Evolutionary conservation across 2,329 filamentous ascomycete species (phyloP), one percentile per base, ranked within the genome.

Genomic region (Hypoxylon sp.): DNA sequence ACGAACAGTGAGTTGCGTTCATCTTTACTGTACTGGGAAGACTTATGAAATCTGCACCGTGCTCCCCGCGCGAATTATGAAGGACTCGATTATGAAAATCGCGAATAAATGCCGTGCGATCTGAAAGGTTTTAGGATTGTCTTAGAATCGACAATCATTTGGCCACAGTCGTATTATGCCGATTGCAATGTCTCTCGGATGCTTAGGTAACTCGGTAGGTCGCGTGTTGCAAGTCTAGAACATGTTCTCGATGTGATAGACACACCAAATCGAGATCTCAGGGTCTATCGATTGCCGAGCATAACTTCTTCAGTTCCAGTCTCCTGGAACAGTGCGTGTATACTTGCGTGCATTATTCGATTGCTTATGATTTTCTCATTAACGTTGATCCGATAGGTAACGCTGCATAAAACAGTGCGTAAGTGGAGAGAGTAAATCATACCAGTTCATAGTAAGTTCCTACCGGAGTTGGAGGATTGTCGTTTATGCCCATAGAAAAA

Each of bases 351-450:
- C 59, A 66, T 69, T 69, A 63, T 59, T 68, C 32, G 37, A 59
- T 39, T 37, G 30, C 41, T 62, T 61, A 64, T 62, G 66, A 68
- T 63, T 53, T 56, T 61, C 67, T 69, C 61, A 59, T 63, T 43
- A 69, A 69, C 57, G 55, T 69, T 68, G 63, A 61, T 67, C 67
- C 67, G 63, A 69, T 69, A 69, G 67, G 67, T 39, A 60, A 34
- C 25, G 39, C 57, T 67, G 67, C 63, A 69, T 67, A 69, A 69
- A 69, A 69, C 63, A 69, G 57, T 69, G 67, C 67, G 64, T 67
- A 64, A 52, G 41, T 66, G 63, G 52, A 66, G 58, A 41, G 39
- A 29, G 59, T 51, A 51, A 61, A 68, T 62, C 62, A 65, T 51
- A 66, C 63, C 51, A 55, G 52, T 54, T 54, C 52, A 54, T 54